A percentile compares a stretch with the other conserved stretches of the same genome.
phyloP scores from a whole-genome alignment of 2,329 filamentous ascomycete genomes.

The Chrysoporthe austroafricana region DNA sequence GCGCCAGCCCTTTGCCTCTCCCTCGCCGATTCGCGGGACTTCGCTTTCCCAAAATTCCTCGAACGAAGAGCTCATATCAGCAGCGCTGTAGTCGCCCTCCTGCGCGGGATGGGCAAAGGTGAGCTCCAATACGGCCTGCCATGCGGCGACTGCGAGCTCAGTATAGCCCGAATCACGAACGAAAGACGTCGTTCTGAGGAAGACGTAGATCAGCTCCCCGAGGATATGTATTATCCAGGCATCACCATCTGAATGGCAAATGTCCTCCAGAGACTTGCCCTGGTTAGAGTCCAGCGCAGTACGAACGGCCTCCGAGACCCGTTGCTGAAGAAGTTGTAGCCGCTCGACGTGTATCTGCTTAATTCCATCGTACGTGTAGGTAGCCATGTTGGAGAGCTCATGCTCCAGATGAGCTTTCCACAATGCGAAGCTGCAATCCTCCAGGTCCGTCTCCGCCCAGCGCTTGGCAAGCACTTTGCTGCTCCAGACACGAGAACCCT shows the following conservation, averaged over 20 bases:
- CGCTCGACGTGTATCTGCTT: slow-evolving; percentile 63
- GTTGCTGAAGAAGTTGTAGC: slow-evolving; percentile 45
- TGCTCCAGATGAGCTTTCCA: slow-evolving; percentile 78
- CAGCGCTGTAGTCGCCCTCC: slow-evolving; percentile 11
- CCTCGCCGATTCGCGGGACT: slow-evolving; percentile 76
- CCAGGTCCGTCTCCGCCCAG: slow-evolving; percentile 65
- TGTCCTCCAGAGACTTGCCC: neutral
- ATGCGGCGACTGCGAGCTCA: slow-evolving; percentile 76
- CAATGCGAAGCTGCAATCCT: slow-evolving; percentile 61
- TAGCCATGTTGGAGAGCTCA: slow-evolving; percentile 67
- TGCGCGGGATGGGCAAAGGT: slow-evolving; percentile 61
- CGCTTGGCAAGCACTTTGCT: slow-evolving; percentile 60
- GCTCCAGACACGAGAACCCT: slow-evolving; percentile 77
- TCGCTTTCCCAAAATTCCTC: slow-evolving; percentile 88
- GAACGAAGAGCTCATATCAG: slow-evolving; percentile 50
- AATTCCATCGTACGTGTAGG: slow-evolving; percentile 70
- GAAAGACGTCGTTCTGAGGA: slow-evolving; percentile 75
- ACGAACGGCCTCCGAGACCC: slow-evolving; percentile 13
- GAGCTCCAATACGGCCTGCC: slow-evolving; percentile 82
- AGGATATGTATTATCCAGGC: slow-evolving; percentile 32
- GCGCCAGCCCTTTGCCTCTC: slow-evolving; percentile 71
- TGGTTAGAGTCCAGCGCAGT: neutral
- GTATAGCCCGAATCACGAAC: slow-evolving; percentile 76
- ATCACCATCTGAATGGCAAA: slow-evolving; percentile 5
- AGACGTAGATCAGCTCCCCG: slow-evolving; percentile 65